These are phyloP conservation scores for Piromyces finnis DNA, from an alignment of 192 early-diverging fungal species.

Conservation along the genomic window DNA sequence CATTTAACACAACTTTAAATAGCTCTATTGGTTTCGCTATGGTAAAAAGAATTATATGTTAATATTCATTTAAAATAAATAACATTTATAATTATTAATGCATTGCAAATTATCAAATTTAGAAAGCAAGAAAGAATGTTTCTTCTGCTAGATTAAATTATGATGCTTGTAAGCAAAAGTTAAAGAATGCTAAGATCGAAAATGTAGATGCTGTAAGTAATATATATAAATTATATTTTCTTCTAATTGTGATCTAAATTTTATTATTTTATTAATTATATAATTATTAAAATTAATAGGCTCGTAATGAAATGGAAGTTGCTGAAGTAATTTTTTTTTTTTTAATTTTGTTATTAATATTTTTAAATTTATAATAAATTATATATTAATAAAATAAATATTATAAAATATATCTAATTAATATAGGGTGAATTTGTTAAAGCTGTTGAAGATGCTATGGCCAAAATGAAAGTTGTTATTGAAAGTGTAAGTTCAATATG, in stretches of 20 bases:
- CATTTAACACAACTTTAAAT: conserved; percentile 50
- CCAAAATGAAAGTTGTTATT: conserved; percentile 79
- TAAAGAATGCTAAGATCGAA: conserved; percentile 53
- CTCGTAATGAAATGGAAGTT: background rate
- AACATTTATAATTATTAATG: too few species aligned
- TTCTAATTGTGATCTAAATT: too few species aligned
- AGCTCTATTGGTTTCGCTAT: conserved; percentile 59
- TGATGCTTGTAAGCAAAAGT: conserved; percentile 66
- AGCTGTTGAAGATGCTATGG: conserved; percentile 87
- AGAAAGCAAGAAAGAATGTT: conserved; percentile 74
- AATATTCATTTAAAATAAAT: too few species aligned
- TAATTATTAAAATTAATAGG: background rate
- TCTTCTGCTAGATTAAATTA: conserved; percentile 59
- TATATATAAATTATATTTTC: too few species aligned
- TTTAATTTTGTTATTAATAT: too few species aligned
- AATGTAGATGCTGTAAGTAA: conserved; percentile 38
- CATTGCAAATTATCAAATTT: too few species aligned
- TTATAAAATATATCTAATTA: conserved; percentile 54
- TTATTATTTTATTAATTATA: too few species aligned
- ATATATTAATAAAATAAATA: too few species aligned
- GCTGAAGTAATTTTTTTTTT: background rate
- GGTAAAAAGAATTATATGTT: conserved; percentile 9
- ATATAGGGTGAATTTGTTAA: conserved; percentile 92
- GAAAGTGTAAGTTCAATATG: conserved; percentile 28
- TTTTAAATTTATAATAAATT: too few species aligned